These are phyloP conservation scores for Neurospora sublineolata DNA, from an alignment of 495 filamentous ascomycete species.

Conservation along the genomic window DNA sequence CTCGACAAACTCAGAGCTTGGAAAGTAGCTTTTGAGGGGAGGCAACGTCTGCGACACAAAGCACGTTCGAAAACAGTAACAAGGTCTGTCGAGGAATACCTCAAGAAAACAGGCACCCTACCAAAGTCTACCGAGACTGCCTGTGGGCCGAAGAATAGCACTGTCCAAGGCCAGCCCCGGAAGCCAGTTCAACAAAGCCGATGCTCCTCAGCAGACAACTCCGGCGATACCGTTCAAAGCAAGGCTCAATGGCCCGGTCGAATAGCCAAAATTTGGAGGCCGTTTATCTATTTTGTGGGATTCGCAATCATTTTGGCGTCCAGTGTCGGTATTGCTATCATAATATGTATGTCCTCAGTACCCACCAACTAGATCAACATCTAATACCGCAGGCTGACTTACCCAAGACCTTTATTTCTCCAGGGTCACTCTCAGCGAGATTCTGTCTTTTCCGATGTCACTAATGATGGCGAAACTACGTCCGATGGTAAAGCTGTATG, in stretches of 20 bases:
- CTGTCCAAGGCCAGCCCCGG: neutral
- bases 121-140: neutral
- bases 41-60: neutral
- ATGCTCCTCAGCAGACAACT: neutral
- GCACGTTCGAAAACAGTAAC: neutral
- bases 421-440: neutral
- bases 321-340: neutral
- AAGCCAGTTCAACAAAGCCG: neutral
- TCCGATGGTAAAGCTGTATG: neutral
- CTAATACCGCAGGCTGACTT: neutral
- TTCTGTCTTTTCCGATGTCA: neutral
- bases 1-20: neutral
- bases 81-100: neutral
- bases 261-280: neutral
- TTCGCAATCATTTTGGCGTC: neutral
- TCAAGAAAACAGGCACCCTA: neutral
- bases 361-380: neutral
- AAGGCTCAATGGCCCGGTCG: neutral
- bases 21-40: neutral
- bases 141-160: neutral
- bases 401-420: neutral
- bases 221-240: neutral
- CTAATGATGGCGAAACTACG: neutral
- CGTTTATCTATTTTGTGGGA: neutral
- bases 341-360: neutral